Base-by-base conservation (phyloP, 2,329 filamentous ascomycete species). In the Emydomyces testavorans region DNA sequence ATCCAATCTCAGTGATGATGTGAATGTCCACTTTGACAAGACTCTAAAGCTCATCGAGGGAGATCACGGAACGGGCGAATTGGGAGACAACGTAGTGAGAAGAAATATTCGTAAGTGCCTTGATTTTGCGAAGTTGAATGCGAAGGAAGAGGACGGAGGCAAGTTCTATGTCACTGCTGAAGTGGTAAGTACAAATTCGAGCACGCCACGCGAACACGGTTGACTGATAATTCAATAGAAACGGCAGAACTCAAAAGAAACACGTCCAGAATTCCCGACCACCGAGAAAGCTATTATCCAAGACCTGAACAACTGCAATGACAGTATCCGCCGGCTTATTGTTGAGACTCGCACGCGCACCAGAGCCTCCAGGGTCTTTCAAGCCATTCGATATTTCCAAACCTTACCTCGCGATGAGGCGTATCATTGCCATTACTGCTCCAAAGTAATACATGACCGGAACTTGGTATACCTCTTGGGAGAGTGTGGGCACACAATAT, bases 401-500 rank as follows among this genome's bases (percentile, higher is more conserved):
- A 43, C 40, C n/a, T 42, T 28, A 1, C 13, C 32, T 23, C 50
- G 21, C 15, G 52, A 45, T 2, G 34, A 46, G 4, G 38, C 54
- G 21, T 53, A 52, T 29, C 4, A 42, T 4, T 71, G 69, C 54
- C 53, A 60, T 31, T 52, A 47, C 15, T 73, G 70, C 52, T 52
- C 58, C 2, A 48, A 50, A 3, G 50, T 48, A n/a, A 50, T 52
- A 6, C 41, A 61, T 4, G 55, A 53, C n/a, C 56, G 63, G 34
- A 56, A 58, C 4, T 52, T 62, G 3, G 52, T 70, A 8, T 62
- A 58, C 13, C 57, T 78, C 4, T 64, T 76, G 7, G 65, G 66
- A 0, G 62, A 62, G 4, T 79, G 76, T 52, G 76, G 76, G 0
- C 76, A 79, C 54, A 51, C 65, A 1, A 54, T 73, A n/a, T 78